Evolutionary conservation across 768 basidiomycete genomes (phyloP).

Genomic region (Butyriboletus loyo): DNA sequence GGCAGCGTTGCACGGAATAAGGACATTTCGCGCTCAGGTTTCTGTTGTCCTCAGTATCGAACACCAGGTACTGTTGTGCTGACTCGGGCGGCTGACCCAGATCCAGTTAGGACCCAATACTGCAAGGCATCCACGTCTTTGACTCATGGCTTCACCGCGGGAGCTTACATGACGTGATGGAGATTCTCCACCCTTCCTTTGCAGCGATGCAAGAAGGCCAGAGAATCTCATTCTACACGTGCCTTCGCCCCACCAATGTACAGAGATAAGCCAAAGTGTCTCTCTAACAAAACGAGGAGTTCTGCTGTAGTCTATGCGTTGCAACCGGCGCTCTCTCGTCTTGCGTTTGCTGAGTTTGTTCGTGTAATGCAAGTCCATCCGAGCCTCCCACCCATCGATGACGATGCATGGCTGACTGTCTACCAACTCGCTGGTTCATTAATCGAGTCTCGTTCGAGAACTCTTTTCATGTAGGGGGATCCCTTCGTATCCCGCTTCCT

Average conservation of each 20-base stretch:
- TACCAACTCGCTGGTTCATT: background rate
- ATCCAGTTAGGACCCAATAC: background rate
- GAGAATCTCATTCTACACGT: conserved; percentile 22
- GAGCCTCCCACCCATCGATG: background rate
- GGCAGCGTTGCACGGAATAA: background rate
- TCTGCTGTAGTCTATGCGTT: background rate
- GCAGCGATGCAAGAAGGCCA: conserved; percentile 17
- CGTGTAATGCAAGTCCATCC: background rate
- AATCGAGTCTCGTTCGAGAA: background rate
- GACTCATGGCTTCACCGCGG: conserved; percentile 19
- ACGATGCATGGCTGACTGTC: background rate
- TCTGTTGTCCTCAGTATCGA: background rate
- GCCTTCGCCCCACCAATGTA: conserved; percentile 1
- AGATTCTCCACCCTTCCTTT: conserved; percentile 29
- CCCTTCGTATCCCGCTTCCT: background rate
- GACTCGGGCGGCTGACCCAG: background rate
- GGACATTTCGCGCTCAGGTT: background rate
- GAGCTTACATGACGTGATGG: conserved; percentile 13
- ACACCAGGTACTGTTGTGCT: background rate
- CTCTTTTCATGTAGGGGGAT: background rate
- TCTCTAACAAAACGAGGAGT: conserved; percentile 3
- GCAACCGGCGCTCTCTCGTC: background rate
- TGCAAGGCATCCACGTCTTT: conserved; percentile 14
- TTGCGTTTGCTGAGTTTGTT: background rate
- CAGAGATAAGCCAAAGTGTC: conserved; percentile 3